Base-by-base conservation (phyloP, 257 asterid species). In the Solanum okadae region DNA sequence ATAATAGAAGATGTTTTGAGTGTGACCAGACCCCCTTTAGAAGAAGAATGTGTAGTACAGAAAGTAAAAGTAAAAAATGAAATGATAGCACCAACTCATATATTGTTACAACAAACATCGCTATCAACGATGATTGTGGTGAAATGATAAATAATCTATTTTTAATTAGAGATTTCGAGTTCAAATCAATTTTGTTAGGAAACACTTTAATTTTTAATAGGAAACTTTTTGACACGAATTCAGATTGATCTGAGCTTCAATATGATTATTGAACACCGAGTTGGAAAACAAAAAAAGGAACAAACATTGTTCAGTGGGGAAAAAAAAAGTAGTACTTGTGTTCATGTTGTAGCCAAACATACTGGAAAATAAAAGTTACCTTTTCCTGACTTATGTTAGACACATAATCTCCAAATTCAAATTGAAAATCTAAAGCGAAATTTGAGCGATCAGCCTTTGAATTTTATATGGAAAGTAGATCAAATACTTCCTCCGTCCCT, bases 201-300 rank as follows among this genome's bases (percentile, higher is more conserved):
- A 52, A 2, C 0, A 0, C 0, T 52, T 16, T 16, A 0, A 52
- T 16, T 5, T 1, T 6, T 5, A 52, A 52, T 16, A 2, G 5
- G 10, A 2, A 52, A 52, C 9, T 52, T 15, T 16, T 49, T 3
- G 3, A 5, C 1, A 1, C 7, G 0, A 52, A 49, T 49, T 49
- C 0, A 49, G 0, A 49, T 6, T 49, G 1, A 49, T 15, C 3
- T 2, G 20, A 49, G 1, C 22, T 49, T 46, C 0, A 5, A 46
- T 46, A 46, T 14, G 7, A 5, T 0, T 46, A 46, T 0, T 46
- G 2, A 46, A 46, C 56, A 46, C 3, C 20, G 59, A 49, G 3
- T 49, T 49, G 22, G 0, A 15, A 49, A 49, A 14, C 3, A 16
- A 52, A 52, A 15, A 44, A 49, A 15, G 2, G 18, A 81, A 46